A percentile compares a stretch with the other conserved stretches of the same genome.
These are phyloP conservation scores for Cercospora canescens DNA, from an alignment of 2,329 filamentous ascomycete genomes.

Conservation along the genomic window DNA sequence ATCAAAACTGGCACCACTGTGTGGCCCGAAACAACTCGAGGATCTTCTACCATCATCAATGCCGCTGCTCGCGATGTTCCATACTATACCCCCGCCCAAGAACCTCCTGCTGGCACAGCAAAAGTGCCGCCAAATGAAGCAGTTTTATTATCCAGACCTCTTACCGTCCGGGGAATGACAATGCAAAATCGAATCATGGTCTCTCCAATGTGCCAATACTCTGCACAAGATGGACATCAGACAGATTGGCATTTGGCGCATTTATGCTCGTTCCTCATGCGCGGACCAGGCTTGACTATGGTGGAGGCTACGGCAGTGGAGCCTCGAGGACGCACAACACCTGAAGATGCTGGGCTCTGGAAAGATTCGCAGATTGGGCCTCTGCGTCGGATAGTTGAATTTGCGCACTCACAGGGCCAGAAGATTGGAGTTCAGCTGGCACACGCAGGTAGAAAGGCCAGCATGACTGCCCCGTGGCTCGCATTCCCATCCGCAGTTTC, in stretches of 20 bases:
- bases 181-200: background rate
- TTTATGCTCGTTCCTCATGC: background rate
- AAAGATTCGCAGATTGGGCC: background rate
- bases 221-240: background rate
- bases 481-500: background rate
- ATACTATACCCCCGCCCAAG: background rate
- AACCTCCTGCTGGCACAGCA: background rate
- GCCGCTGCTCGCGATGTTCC: background rate
- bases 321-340: background rate
- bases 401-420: background rate
- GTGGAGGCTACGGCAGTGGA: background rate
- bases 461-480: background rate
- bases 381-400: background rate
- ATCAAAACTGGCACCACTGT: conserved; percentile 36
- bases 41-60: background rate
- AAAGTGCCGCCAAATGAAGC: background rate
- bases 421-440: background rate
- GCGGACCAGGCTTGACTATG: background rate
- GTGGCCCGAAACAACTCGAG: background rate
- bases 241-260: background rate
- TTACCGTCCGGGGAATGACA: background rate
- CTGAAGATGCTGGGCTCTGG: background rate
- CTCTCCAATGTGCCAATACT: background rate
- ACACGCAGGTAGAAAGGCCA: background rate
- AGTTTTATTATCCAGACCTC: background rate